A percentile compares a stretch with the other conserved stretches of the same genome.
phyloP scores from a whole-genome alignment of 305 asterid genomes.

The Rubia balearica region DNA sequence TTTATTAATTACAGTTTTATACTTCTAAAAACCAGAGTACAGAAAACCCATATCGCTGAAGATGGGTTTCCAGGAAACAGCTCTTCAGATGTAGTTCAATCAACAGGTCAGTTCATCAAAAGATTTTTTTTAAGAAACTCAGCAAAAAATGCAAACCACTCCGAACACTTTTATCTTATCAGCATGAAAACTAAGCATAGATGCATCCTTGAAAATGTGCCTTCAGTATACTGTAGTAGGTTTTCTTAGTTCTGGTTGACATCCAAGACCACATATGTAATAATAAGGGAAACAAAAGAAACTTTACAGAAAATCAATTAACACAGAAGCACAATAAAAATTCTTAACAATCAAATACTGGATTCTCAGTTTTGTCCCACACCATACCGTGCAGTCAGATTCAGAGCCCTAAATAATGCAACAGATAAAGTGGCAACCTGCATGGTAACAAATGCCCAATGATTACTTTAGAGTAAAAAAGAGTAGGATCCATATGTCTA shows the following conservation, averaged over 20 bases:
- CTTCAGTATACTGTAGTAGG: background rate
- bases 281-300: background rate
- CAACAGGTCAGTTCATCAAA: background rate
- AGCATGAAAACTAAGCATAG: background rate
- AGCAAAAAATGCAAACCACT: background rate
- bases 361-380: constrained; percentile 11
- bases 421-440: constrained; percentile 91
- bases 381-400: constrained; percentile 68
- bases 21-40: background rate
- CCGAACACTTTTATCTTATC: background rate
- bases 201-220: background rate
- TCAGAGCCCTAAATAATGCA: constrained; percentile 82
- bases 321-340: background rate
- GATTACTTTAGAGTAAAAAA: background rate
- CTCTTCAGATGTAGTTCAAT: background rate
- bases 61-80: background rate
- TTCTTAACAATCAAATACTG: constrained; percentile 12
- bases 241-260: background rate
- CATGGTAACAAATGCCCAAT: constrained; percentile 18
- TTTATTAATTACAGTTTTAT: background rate
- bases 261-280: background rate
- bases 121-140: background rate
- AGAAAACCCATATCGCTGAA: background rate
- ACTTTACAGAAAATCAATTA: background rate
- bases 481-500: background rate